These are phyloP conservation scores for Ophiocordyceps camponoti-leonardi DNA, from an alignment of 2,329 filamentous ascomycete genomes.

Conservation along the genomic window DNA sequence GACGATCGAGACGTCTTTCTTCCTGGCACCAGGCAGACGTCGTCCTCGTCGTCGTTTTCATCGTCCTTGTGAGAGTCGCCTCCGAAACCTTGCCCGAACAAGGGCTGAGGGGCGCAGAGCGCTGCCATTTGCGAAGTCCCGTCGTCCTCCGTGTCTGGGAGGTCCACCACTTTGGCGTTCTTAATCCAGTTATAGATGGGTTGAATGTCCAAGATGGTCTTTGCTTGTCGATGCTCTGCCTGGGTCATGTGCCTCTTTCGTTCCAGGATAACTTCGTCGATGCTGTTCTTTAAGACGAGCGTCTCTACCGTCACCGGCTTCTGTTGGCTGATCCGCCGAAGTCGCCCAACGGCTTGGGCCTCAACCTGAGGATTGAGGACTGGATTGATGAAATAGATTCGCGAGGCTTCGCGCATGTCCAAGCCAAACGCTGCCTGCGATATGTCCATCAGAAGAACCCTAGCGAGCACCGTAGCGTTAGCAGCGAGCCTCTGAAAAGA, in stretches of 20 bases:
- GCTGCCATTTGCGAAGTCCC: conserved; percentile 30
- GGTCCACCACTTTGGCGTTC: conserved; percentile 26
- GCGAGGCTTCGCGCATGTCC: conserved; percentile 65
- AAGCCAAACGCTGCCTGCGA: conserved; percentile 75
- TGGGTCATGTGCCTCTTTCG: conserved; percentile 60
- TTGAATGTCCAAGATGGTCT: conserved; percentile 38
- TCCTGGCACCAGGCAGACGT: not conserved
- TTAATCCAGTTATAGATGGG: conserved; percentile 43
- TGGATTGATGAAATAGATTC: conserved; percentile 80
- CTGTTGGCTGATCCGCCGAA: conserved; percentile 71
- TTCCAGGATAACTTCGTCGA: conserved; percentile 72
- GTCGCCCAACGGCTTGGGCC: conserved; percentile 81
- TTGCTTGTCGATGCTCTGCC: conserved; percentile 37
- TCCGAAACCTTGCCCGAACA: conserved; percentile 35
- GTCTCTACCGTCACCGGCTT: conserved; percentile 73
- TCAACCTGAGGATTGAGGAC: conserved; percentile 74
- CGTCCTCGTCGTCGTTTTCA: too few species aligned
- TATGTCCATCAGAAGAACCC: conserved; percentile 84
- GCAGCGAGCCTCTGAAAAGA: not conserved
- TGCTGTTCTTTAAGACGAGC: conserved; percentile 58
- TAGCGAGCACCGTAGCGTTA: not conserved
- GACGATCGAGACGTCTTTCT: too few species aligned
- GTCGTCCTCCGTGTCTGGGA: conserved; percentile 10
- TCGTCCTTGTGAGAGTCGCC: conserved; percentile 20
- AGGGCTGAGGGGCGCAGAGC: conserved; percentile 24